These are phyloP conservation scores for Xylaria palmicola DNA, from an alignment of 495 filamentous ascomycete genomes.

Conservation along the genomic window DNA sequence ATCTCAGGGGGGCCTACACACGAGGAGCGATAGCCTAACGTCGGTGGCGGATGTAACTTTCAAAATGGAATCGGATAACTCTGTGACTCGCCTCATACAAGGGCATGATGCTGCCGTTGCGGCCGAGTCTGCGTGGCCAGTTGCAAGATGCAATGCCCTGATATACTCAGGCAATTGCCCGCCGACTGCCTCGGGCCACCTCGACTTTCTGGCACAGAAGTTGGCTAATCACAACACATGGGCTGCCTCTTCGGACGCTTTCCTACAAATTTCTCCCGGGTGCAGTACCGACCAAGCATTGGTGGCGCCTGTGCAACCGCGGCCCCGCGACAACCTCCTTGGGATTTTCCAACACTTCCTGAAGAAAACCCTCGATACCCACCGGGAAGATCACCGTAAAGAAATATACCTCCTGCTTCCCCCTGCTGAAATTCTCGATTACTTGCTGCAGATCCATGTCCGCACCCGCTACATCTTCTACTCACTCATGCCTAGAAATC, in stretches of 20 bases:
- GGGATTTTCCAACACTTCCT: conserved; percentile 64
- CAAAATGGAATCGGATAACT: conserved; percentile 27
- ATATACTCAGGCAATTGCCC: conserved; percentile 52
- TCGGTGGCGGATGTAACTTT: conserved; percentile 29
- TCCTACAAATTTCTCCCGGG: too few relatives aligned
- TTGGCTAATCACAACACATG: conserved; percentile 59
- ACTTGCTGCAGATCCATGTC: conserved; percentile 59
- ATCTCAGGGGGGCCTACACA: conserved; percentile 43
- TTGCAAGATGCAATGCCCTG: conserved; percentile 56
- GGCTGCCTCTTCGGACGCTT: too few relatives aligned
- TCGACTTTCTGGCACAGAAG: conserved; percentile 57
- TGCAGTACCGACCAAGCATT: conserved; percentile 43
- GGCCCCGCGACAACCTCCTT: conserved; percentile 60
- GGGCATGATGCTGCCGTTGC: conserved; percentile 54
- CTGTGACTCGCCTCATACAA: conserved; percentile 32
- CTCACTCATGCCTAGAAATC: conserved; percentile 49
- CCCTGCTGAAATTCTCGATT: conserved; percentile 57
- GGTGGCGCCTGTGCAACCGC: conserved; percentile 44
- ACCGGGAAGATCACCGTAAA: conserved; percentile 24
- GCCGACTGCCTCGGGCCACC: conserved; percentile 55
- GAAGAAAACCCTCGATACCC: conserved; percentile 61
- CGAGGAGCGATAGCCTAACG: conserved; percentile 45
- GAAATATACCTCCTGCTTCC: conserved; percentile 59
- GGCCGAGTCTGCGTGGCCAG: conserved; percentile 55
- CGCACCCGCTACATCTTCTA: conserved; percentile 59